Percentiles rank a stretch among this genome's conserved stretches.
Conservation (phyloP, 1,139 yeast genomes). For the Pichia sp. region DNA sequence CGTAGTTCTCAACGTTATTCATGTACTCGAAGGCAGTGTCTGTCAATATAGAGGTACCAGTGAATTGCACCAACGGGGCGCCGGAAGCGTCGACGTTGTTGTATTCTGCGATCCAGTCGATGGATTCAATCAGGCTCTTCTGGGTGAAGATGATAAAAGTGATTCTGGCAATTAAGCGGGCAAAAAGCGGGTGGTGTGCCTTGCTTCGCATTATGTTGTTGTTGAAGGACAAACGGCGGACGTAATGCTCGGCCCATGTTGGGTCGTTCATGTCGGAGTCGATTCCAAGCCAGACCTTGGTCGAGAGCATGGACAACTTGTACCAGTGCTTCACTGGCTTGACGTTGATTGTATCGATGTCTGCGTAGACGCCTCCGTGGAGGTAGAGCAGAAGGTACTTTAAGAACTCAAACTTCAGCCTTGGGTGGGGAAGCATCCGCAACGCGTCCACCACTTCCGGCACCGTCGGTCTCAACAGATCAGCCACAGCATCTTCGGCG, state of each 20-base stretch:
- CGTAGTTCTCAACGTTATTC: conserved; percentile 49
- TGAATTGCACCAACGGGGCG: conserved; percentile 53
- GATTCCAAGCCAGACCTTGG: conserved; percentile 49
- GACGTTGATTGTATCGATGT: conserved; percentile 60
- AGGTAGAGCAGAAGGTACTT: conserved; percentile 61
- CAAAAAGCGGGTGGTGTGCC: conserved; percentile 31
- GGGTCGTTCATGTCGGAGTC: conserved; percentile 67
- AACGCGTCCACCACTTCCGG: conserved; percentile 63
- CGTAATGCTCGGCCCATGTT: conserved; percentile 60
- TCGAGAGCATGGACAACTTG: conserved; percentile 15
- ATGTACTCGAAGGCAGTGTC: conserved; percentile 64
- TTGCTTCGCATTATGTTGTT: conserved; percentile 53
- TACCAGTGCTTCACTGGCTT: conserved; percentile 47
- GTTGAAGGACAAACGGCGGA: conserved; percentile 67
- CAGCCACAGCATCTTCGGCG: conserved; percentile 52
- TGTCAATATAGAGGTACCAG: conserved; percentile 80
- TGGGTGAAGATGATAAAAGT: conserved; percentile 26
- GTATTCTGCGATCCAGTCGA: conserved; percentile 48
- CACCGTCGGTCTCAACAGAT: conserved; percentile 46
- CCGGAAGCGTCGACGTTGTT: conserved; percentile 54
- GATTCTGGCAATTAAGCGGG: conserved; percentile 29
- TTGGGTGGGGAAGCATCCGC: conserved; percentile 54
- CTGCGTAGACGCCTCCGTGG: conserved; percentile 72
- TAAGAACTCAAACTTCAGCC: conserved; percentile 67
- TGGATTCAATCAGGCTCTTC: conserved; percentile 30